Base-by-base conservation (phyloP, 2,329 filamentous ascomycete genomes). In the Apiospora koreana region DNA sequence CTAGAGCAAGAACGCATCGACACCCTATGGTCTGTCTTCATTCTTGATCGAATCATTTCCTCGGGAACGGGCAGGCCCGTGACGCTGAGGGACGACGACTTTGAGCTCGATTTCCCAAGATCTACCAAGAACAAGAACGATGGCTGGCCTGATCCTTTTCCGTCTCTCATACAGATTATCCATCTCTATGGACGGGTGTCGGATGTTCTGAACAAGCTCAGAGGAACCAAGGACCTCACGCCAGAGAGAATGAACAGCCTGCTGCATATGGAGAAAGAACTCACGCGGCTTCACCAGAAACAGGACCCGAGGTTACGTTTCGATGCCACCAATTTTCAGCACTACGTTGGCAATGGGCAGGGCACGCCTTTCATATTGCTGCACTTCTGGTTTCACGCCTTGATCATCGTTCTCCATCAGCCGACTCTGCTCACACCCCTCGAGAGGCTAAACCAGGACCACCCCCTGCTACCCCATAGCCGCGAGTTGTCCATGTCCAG, bases 21-120 rank as follows among this genome's bases (percentile, higher is more conserved):
- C 76, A 95, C 94, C 0, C 94, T 97, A 74, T 97, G 94, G 94
- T 91, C 93, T 4, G 92, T 97, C 14, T 97, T 97, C 79, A 92
- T 97, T 73, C 87, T 97, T 1, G 94, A 97, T 76, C 88, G 94
- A 25, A 92, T 95, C 72, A 95, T 97, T 35, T 97, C 94, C 0
- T 95, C 93, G 0, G 94, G 94, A 0, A 96, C 94, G 0, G 94
- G 94, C 12, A 87, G 94, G 21, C 92, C 94, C 0, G 94, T 95
- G 14, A 97, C 94, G 0, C 86, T 97, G 41, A 90, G 92, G 66
- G 93, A 97, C 77, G 92, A 93, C 71, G 94, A 97, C 74, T 95
- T 95, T 73, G 94, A 97, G 78, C 86, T 97, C 8, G 88, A 89
- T 0, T 92, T 97, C 64, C 89, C 89, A 0, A 83, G 83, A 12